Base-by-base conservation (phyloP, 2,329 filamentous ascomycete genomes). In the Lasiodiplodia gonubiensis region DNA sequence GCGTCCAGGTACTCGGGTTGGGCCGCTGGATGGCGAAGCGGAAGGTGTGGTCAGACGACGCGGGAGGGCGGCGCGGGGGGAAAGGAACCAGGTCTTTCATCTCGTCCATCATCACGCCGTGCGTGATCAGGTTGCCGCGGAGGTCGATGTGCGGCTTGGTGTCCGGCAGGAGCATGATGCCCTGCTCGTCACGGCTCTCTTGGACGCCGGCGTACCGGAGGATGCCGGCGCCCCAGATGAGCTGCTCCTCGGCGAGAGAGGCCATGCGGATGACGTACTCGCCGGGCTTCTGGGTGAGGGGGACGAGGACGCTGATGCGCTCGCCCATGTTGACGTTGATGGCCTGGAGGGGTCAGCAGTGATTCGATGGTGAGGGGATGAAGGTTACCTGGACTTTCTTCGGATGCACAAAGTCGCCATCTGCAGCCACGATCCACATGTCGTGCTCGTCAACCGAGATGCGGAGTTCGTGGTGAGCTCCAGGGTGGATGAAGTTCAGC, bases 181-280 rank as follows among this genome's bases (percentile, higher is more conserved):
- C 72, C 4, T 48, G 37, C 10, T 59, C 60, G 2, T 25, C 33
- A 30, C 70, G 67, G 0, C 42, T 54, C 33, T 42, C 33, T 23
- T 39, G 21, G 10, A 42, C 21, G 5, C 21, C 21, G 21, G 72
- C 69, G 69, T 84, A 84, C 0, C 79, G 78, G 48, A 90, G 75
- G 10, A 82, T 77, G 0, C 84, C 87, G 21, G 82, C 80, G 1
- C 84, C 86, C 16, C 81, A 80, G 35, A 90, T 80, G 65, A 89
- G 80, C 72, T 90, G 88, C 12, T 84, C 82, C 2, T 80, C 74
- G 35, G 78, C 80, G 16, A 78, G 76, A 18, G 84, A 82, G 30
- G 84, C 82, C 49, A 85, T 78, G 2, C 88, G 86, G 37, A 89
- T 83, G 7, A 82, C 83, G 73, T 86, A 89, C 67, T 84, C 77